phyloP scores from a whole-genome alignment of 768 basidiomycete genomes.

The Obba rivulosa region DNA sequence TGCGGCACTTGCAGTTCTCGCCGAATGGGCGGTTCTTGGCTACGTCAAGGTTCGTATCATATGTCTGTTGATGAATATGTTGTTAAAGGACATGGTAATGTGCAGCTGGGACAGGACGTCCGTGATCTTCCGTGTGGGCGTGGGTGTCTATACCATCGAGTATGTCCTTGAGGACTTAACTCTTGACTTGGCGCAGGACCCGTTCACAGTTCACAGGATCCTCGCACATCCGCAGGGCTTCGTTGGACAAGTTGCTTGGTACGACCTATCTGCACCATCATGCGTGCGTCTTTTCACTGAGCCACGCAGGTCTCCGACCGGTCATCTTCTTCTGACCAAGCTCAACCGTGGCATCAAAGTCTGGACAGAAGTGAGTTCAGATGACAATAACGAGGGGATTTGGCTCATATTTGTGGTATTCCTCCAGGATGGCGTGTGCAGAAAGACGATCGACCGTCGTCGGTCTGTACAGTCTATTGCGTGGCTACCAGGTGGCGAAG shows the following conservation, averaged over 20 bases:
- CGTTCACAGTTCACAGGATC: slow-evolving; percentile 53
- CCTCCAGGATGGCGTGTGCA: slow-evolving; percentile 61
- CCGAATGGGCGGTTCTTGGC: slow-evolving; percentile 71
- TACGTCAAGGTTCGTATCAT: slow-evolving; percentile 52
- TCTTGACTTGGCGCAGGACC: slow-evolving; percentile 25
- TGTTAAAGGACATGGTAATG: background rate
- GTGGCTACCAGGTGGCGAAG: slow-evolving; percentile 63
- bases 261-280: slow-evolving; percentile 4
- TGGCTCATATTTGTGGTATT: background rate
- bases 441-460: slow-evolving; percentile 55
- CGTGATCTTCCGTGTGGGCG: slow-evolving; percentile 60
- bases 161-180: background rate
- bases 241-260: slow-evolving; percentile 75
- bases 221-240: slow-evolving; percentile 69
- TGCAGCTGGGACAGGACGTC: slow-evolving; percentile 68
- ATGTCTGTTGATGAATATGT: background rate
- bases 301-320: slow-evolving; percentile 55
- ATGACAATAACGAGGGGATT: background rate
- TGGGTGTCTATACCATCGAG: slow-evolving; percentile 23
- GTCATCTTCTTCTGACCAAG: slow-evolving; percentile 59
- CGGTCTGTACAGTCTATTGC: slow-evolving; percentile 54
- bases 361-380: slow-evolving; percentile 61
- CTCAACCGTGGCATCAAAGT: slow-evolving; percentile 60
- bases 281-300: background rate
- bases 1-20: slow-evolving; percentile 70